phyloP scores from a whole-genome alignment of 352 stramenopile genomes.

The Phytophthora cactorum region DNA sequence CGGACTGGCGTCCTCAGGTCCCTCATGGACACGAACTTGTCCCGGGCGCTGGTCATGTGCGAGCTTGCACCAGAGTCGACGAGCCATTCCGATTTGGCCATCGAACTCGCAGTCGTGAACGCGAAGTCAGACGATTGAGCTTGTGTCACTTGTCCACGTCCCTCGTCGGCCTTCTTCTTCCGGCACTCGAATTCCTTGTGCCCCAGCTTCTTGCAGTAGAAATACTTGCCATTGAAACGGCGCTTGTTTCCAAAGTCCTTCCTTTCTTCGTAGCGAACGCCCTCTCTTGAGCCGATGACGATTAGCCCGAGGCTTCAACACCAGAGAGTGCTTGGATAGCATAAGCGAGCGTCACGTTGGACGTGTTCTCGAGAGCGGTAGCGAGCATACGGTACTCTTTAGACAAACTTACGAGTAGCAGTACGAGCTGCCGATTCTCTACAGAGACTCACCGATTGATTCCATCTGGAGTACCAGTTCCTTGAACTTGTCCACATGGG shows the following conservation, averaged over 20 bases:
- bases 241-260: slow-evolving; percentile 5
- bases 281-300: slow-evolving; percentile 18
- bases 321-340: slow-evolving; percentile 10
- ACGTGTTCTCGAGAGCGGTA: slow-evolving; percentile 15
- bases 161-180: slow-evolving; percentile 9
- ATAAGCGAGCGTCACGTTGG: slow-evolving; percentile 8
- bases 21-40: slow-evolving; percentile 21
- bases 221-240: slow-evolving; percentile 17
- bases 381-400: slow-evolving; percentile 21
- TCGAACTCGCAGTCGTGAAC: not conserved
- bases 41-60: not conserved
- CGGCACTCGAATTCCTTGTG: slow-evolving; percentile 19
- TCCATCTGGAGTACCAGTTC: slow-evolving; percentile 11
- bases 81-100: not conserved
- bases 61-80: not conserved
- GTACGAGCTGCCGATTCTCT: no score
- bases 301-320: slow-evolving; percentile 18
- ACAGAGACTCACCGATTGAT: slow-evolving; percentile 6
- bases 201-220: slow-evolving; percentile 23
- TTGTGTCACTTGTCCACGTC: not conserved
- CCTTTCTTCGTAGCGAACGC: slow-evolving; percentile 15
- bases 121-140: not conserved
- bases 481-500: slow-evolving; percentile 8
- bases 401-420: slow-evolving; percentile 22
- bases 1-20: slow-evolving; percentile 14